Base-by-base conservation (phyloP, 192 early-diverging fungal genomes). In the Ambispora gerdemannii region DNA sequence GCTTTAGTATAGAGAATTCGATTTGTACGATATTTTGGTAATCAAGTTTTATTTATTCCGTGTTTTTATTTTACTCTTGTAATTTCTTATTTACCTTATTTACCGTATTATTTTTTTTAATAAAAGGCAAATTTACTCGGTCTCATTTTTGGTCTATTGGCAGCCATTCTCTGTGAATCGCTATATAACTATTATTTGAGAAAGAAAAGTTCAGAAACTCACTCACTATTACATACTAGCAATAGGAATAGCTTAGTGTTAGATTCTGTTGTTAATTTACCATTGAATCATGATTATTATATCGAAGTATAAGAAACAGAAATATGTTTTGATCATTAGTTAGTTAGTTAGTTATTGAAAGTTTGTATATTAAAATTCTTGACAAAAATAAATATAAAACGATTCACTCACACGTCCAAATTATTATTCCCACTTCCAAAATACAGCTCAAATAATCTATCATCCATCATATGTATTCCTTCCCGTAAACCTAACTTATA, bases 401-500 rank as follows among this genome's bases (percentile, higher is more conserved):
- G 15, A 43, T 43, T 10, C 6, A 43, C 38, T 43, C 38, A 10
- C 38, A 43, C 0, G 28, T 25, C 55, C 15, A 43, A 15, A 30
- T 58, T 63, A 36, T 33, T 36, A n/a, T 19, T 27, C 33, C 62
- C 62, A 63, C 62, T 63, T 2, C 62, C 62, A 36, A 63, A 63
- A 31, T 36, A n/a, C n/a, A 35, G 62, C 38, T 63, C 38, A 43
- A 63, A 63, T n/a, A 63, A 63, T 36, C 4, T 8, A 35, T 63
- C 33, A 43, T 43, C 19, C 3, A 22, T 20, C 3, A 19, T 10
- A 24, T 3, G 17, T 20, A n/a, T 10, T 36, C 17, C 1, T 36
- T 63, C 38, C 0, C 19, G 20, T 8, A 20, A 15, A 63, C n/a
- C 20, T 31, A n/a, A 13, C 33, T n/a, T 6, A 7, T 8, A 19